Evolutionary conservation across 2,329 filamentous ascomycete species (phyloP).

Genomic region (Fusarium sp.): DNA sequence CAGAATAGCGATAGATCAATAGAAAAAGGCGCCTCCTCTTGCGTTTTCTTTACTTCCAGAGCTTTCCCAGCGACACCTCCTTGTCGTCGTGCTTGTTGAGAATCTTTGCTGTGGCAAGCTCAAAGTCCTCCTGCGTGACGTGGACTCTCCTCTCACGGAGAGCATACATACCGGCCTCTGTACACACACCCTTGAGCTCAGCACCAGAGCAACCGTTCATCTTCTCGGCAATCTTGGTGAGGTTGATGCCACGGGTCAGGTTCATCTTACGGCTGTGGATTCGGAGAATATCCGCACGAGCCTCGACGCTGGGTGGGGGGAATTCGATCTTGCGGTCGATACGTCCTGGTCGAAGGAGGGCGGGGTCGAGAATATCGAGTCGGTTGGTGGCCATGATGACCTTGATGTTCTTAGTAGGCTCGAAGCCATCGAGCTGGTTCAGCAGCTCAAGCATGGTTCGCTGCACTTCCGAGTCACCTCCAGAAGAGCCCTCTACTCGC

Average conservation of each 20-base stretch:
- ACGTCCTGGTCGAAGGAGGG: slow-evolving; percentile 92
- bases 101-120: slow-evolving; percentile 98
- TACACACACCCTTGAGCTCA: slow-evolving; percentile 98
- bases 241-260: slow-evolving; percentile 94
- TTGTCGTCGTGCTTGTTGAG: slow-evolving; percentile 99
- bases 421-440: slow-evolving; percentile 98
- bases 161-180: slow-evolving; percentile 98
- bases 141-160: slow-evolving; percentile 95
- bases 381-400: slow-evolving; percentile 99
- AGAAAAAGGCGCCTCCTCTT: slow-evolving; percentile 28
- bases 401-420: slow-evolving; percentile 99
- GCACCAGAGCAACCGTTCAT: slow-evolving; percentile 99
- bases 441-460: slow-evolving; percentile 98
- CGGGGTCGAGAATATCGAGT: slow-evolving; percentile 95
- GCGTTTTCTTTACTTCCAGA: slow-evolving; percentile 65
- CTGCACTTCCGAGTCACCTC: slow-evolving; percentile 97
- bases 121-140: slow-evolving; percentile 99
- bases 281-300: slow-evolving; percentile 94
- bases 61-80: slow-evolving; percentile 89
- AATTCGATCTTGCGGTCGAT: slow-evolving; percentile 99
- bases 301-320: slow-evolving; percentile 95
- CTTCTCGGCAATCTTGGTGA: slow-evolving; percentile 99
- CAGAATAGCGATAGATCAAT: slow-evolving; percentile 37
- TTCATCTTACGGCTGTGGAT: slow-evolving; percentile 99
- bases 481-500: slow-evolving; percentile 93